phyloP scores from a whole-genome alignment of 2,329 filamentous ascomycete genomes.

The Ustilaginoidea virens region DNA sequence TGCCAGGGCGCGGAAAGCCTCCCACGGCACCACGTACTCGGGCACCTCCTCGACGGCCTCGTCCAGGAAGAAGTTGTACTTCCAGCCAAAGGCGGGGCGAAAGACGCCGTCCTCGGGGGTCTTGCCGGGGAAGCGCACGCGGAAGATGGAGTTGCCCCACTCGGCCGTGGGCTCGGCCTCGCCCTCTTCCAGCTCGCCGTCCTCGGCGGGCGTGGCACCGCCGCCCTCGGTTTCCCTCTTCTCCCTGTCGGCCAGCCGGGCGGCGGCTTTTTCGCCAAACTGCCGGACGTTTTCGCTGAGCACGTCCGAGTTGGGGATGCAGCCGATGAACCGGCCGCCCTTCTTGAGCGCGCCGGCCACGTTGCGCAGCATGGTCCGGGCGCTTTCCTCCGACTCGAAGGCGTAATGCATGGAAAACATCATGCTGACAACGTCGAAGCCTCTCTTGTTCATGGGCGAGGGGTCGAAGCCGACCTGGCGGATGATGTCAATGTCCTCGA shows the following conservation, averaged over 20 bases:
- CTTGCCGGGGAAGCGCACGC: slow-evolving; percentile 70
- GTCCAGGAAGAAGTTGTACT: slow-evolving; percentile 90
- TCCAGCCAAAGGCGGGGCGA: slow-evolving; percentile 91
- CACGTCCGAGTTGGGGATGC: slow-evolving; percentile 93
- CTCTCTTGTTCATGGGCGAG: slow-evolving; percentile 56
- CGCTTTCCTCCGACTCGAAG: slow-evolving; percentile 83
- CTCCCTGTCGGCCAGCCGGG: slow-evolving; percentile 27
- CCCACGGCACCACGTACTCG: slow-evolving; percentile 97
- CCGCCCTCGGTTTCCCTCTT: slow-evolving; percentile 16
- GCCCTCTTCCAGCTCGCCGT: slow-evolving; percentile 41
- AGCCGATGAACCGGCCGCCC: slow-evolving; percentile 84
- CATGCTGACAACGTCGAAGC: slow-evolving; percentile 93
- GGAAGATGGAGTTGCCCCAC: slow-evolving; percentile 91
- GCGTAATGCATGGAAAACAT: slow-evolving; percentile 99
- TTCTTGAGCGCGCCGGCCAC: slow-evolving; percentile 84
- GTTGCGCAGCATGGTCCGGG: slow-evolving; percentile 82
- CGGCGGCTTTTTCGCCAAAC: slow-evolving; percentile 44
- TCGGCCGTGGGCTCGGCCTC: slow-evolving; percentile 51
- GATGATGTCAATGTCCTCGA: slow-evolving; percentile 70
- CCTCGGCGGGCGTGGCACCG: slow-evolving; percentile 14
- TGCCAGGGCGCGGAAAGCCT: slow-evolving; percentile 86
- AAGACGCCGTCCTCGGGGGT: slow-evolving; percentile 81
- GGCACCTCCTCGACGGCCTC: slow-evolving; percentile 94
- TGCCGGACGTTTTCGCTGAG: slow-evolving; percentile 64
- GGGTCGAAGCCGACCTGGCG: slow-evolving; percentile 76